Percentiles rank a stretch among this genome's conserved stretches.
Conservation (phyloP, 805 yeast genomes). For the Candida oleophila region DNA sequence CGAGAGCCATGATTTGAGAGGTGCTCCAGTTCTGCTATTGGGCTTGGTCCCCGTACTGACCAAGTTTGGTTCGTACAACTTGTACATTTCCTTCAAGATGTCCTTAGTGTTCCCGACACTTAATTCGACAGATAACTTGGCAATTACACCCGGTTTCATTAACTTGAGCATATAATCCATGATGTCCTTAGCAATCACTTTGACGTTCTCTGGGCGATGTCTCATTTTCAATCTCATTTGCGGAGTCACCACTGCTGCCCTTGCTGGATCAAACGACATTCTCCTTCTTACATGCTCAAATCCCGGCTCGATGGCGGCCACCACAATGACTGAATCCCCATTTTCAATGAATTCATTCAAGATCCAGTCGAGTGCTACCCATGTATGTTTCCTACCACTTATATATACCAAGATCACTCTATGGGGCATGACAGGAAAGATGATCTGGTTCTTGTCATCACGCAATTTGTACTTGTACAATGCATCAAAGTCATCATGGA, state of each 20-base stretch:
- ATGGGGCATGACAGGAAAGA: slow-evolving; percentile 44
- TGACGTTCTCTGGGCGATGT: slow-evolving; percentile 47
- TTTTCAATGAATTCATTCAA: slow-evolving; percentile 52
- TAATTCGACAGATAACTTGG: slow-evolving; percentile 58
- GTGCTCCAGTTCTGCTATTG: slow-evolving; percentile 39
- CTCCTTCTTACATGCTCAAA: slow-evolving; percentile 9
- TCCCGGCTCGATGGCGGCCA: slow-evolving; percentile 46
- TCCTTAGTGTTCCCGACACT: slow-evolving; percentile 57
- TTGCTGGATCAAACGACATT: slow-evolving; percentile 14
- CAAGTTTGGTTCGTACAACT: slow-evolving; percentile 59
- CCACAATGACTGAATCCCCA: slow-evolving; percentile 67
- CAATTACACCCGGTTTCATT: slow-evolving; percentile 43
- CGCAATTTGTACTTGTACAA: slow-evolving; percentile 40
- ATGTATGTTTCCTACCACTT: slow-evolving; percentile 71
- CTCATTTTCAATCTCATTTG: slow-evolving; percentile 35
- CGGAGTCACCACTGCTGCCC: slow-evolving; percentile 21
- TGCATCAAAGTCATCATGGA: slow-evolving; percentile 47
- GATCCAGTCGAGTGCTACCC: slow-evolving; percentile 80
- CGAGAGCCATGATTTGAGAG: slow-evolving; percentile 59
- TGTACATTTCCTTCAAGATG: slow-evolving; percentile 57
- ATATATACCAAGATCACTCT: slow-evolving; percentile 63
- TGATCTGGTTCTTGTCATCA: slow-evolving; percentile 14
- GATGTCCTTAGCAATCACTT: slow-evolving; percentile 45
- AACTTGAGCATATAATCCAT: slow-evolving; percentile 53
- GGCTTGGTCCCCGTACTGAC: slow-evolving; percentile 59